A percentile compares a stretch with the other conserved stretches of the same genome.
phyloP scores from a whole-genome alignment of 768 basidiomycete species.

The Mycena vulgaris region DNA sequence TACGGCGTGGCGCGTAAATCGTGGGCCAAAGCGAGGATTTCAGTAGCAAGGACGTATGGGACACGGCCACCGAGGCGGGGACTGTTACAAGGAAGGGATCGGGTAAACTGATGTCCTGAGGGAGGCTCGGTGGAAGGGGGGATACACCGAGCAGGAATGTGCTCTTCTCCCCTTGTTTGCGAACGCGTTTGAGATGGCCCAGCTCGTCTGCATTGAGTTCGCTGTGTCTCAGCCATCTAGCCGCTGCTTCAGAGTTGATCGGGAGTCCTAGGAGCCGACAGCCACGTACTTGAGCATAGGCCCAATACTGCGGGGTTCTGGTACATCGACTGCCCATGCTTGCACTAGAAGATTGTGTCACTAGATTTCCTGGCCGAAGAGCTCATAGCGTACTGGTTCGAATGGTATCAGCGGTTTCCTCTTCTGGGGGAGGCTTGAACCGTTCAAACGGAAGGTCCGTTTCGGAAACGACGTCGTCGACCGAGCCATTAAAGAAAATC shows the following conservation, averaged over 20 bases:
- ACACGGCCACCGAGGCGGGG: constrained; percentile 78
- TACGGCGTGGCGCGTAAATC: constrained; percentile 77
- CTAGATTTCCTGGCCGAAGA: constrained; percentile 10
- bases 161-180: constrained; percentile 63
- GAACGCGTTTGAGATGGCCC: constrained; percentile 84
- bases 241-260: constrained; percentile 7
- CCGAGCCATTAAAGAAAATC: constrained; percentile 52
- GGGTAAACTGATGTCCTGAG: constrained; percentile 61
- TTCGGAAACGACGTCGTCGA: constrained; percentile 67
- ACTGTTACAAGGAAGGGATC: constrained; percentile 73
- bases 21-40: constrained; percentile 93
- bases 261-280: not conserved
- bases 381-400: constrained; percentile 62
- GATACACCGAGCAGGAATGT: constrained; percentile 71
- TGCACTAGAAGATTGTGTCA: constrained; percentile 58
- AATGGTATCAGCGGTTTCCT: constrained; percentile 70
- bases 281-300: constrained; percentile 72
- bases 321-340: constrained; percentile 86
- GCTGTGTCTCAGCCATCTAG: constrained; percentile 79
- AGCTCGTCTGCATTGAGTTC: constrained; percentile 74
- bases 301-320: constrained; percentile 71
- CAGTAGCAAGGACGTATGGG: constrained; percentile 70
- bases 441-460: constrained; percentile 77
- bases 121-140: constrained; percentile 62
- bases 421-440: constrained; percentile 75